Percentiles rank a stretch among this genome's conserved stretches.
Evolutionary conservation across 345 rosid genomes (phyloP).

Genomic region (Populus nigra): DNA sequence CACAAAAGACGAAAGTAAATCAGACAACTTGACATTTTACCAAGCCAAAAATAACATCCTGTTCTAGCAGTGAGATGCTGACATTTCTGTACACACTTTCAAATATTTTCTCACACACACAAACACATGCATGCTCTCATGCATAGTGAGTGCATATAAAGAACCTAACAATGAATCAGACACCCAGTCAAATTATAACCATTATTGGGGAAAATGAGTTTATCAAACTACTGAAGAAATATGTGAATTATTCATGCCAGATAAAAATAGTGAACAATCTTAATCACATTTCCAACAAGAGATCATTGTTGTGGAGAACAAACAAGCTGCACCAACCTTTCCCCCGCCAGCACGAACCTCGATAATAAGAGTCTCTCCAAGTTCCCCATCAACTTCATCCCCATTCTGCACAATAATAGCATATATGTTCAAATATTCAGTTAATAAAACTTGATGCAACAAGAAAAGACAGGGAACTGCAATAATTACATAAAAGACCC

Average conservation of each 20-base stretch:
- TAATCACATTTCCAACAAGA: not conserved
- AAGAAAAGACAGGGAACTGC: not conserved
- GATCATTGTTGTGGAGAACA: not conserved
- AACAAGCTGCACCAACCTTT: constrained; percentile 60
- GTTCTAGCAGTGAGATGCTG: not conserved
- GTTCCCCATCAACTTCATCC: constrained; percentile 40
- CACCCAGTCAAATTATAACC: too few relatives aligned
- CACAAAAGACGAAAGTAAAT: not conserved
- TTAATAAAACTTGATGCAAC: constrained; percentile 5
- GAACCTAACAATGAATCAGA: too few relatives aligned
- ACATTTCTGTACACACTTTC: not conserved
- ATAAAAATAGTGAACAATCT: not conserved
- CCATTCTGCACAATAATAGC: constrained; percentile 41
- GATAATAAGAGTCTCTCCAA: constrained; percentile 66
- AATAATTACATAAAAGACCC: constrained; percentile 1
- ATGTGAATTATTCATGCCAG: too few relatives aligned
- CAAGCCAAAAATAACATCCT: not conserved
- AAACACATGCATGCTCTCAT: not conserved
- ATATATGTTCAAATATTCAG: not conserved
- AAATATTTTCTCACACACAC: not conserved
- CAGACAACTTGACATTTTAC: not conserved
- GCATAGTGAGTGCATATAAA: too few relatives aligned
- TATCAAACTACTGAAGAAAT: too few relatives aligned
- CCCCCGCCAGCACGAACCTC: constrained; percentile 88
- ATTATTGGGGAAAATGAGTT: too few relatives aligned